phyloP scores from a whole-genome alignment of 768 basidiomycete species.

The Lactarius sp. region DNA sequence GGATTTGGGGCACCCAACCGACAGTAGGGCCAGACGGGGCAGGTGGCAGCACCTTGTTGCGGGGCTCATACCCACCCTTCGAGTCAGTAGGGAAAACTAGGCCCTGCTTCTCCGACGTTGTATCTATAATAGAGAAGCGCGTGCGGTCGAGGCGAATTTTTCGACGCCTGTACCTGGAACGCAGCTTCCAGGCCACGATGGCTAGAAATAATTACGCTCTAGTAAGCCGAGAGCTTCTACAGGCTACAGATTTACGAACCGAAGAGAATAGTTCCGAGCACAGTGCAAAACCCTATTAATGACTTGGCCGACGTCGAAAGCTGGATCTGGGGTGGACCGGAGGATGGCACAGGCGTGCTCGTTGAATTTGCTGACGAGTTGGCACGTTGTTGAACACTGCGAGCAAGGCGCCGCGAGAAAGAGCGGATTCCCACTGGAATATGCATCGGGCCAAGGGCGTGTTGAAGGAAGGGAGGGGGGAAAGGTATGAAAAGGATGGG shows the following conservation, averaged over 20 bases:
- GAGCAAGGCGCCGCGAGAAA: slow-evolving; percentile 20
- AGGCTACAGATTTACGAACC: slow-evolving; percentile 23
- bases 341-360: not conserved
- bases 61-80: not conserved
- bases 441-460: slow-evolving; percentile 16
- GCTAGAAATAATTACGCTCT: slow-evolving; percentile 10
- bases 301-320: slow-evolving; percentile 29
- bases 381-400: not conserved
- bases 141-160: not conserved
- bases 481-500: not conserved
- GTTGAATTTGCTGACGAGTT: not conserved
- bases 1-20: slow-evolving; percentile 25
- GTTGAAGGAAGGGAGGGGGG: slow-evolving; percentile 21
- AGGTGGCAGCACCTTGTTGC: not conserved
- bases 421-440: slow-evolving; percentile 4
- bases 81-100: not conserved
- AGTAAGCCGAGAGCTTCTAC: not conserved
- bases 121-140: not conserved
- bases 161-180: slow-evolving; percentile 16
- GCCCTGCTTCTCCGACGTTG: slow-evolving; percentile 1
- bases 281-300: slow-evolving; percentile 26
- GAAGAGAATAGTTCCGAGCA: slow-evolving; percentile 30
- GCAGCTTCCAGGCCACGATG: slow-evolving; percentile 25
- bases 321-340: not conserved
- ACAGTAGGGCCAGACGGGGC: not conserved